Conservation (phyloP, 2,329 filamentous ascomycete genomes). For the Fusarium nodosum region DNA sequence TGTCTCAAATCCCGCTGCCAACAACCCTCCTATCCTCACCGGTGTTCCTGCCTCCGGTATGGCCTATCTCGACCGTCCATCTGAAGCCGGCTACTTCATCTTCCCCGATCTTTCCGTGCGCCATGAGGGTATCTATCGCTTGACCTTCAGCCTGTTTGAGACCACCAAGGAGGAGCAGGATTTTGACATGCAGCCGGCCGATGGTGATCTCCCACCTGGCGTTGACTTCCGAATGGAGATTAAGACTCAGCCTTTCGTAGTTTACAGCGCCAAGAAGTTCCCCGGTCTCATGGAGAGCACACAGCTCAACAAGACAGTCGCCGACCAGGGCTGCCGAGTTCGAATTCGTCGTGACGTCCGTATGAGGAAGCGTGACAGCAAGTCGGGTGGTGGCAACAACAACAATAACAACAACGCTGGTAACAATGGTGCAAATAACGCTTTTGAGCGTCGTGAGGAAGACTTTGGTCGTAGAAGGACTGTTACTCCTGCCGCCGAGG, state of each 20-base stretch:
- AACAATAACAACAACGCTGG: slow-evolving; percentile 59
- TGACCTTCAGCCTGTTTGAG: slow-evolving; percentile 94
- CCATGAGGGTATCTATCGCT: slow-evolving; percentile 92
- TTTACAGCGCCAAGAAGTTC: slow-evolving; percentile 98
- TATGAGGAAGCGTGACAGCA: slow-evolving; percentile 86
- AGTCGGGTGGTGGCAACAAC: slow-evolving; percentile 63
- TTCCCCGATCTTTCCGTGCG: slow-evolving; percentile 97
- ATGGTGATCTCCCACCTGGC: slow-evolving; percentile 62
- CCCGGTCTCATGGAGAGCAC: slow-evolving; percentile 94
- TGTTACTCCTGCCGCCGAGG: slow-evolving; percentile 54
- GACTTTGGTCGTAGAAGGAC: slow-evolving; percentile 62
- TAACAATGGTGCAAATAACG: slow-evolving; percentile 56
- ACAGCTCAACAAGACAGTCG: slow-evolving; percentile 86
- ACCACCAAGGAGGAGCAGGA: slow-evolving; percentile 89
- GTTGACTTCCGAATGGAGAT: slow-evolving; percentile 92
- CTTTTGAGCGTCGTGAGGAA: slow-evolving; percentile 74
- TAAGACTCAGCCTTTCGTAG: slow-evolving; percentile 86
- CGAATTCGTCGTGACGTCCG: slow-evolving; percentile 94
- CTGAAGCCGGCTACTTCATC: slow-evolving; percentile 89
- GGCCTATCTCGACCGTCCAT: slow-evolving; percentile 92
- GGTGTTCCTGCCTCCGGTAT: slow-evolving; percentile 96
- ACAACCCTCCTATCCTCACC: slow-evolving; percentile 86
- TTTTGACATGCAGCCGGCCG: slow-evolving; percentile 69
- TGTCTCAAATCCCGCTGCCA: slow-evolving; percentile 74
- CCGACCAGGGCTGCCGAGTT: slow-evolving; percentile 96